phyloP scores from a whole-genome alignment of 2,329 filamentous ascomycete genomes.

The Phialocephala sp. region DNA sequence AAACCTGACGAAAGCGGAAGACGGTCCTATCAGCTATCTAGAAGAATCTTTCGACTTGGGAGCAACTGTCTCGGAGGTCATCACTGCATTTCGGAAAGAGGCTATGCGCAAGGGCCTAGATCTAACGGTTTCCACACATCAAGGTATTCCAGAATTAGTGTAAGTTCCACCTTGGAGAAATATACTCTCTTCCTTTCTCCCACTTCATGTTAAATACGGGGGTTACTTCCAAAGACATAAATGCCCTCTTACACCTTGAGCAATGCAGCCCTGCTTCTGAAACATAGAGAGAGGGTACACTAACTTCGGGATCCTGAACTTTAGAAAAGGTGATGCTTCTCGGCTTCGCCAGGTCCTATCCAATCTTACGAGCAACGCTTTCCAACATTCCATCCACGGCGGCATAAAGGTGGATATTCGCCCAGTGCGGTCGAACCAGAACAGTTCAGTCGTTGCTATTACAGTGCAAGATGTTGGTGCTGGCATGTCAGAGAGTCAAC shows the following conservation, averaged over 20 bases:
- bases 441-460: slow-evolving; percentile 29
- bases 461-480: slow-evolving; percentile 34
- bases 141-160: slow-evolving; percentile 33
- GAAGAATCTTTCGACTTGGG: slow-evolving; percentile 33
- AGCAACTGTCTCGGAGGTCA: slow-evolving; percentile 27
- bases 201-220: neutral
- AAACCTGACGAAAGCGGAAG: slow-evolving; percentile 33
- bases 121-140: slow-evolving; percentile 30
- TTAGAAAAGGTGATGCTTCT: slow-evolving; percentile 29
- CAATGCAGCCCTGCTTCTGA: neutral
- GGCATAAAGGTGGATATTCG: slow-evolving; percentile 36
- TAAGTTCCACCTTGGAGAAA: slow-evolving; percentile 7
- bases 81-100: slow-evolving; percentile 30
- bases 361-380: slow-evolving; percentile 36
- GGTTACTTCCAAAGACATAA: neutral
- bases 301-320: neutral
- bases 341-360: slow-evolving; percentile 34
- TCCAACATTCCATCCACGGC: slow-evolving; percentile 30
- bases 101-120: slow-evolving; percentile 33
- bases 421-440: slow-evolving; percentile 21
- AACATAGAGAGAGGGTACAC: neutral
- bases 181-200: neutral
- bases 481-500: slow-evolving; percentile 35
- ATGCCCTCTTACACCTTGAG: neutral
- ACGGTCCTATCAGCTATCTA: slow-evolving; percentile 16